Percentiles rank a stretch among this genome's conserved stretches.
These are phyloP conservation scores for Scheffersomyces ergatensis DNA, from an alignment of 805 yeast genomes.

Conservation along the genomic window DNA sequence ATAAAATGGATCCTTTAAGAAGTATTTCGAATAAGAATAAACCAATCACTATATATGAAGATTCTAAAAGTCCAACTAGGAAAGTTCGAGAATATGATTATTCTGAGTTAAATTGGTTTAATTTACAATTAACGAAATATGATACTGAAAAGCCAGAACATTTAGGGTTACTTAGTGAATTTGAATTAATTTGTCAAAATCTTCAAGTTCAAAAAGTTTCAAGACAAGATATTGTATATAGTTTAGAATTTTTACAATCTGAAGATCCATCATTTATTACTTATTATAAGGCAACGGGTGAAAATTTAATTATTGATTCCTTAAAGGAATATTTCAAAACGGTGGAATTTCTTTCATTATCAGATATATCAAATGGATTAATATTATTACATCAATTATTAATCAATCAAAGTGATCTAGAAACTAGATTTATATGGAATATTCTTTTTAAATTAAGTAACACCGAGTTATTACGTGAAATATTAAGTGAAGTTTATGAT, in stretches of 20 bases:
- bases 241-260: conserved; percentile 14
- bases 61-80: conserved; percentile 38
- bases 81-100: conserved; percentile 29
- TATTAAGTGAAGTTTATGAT: conserved; percentile 24
- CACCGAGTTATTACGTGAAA: conserved; percentile 5
- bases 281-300: conserved; percentile 15
- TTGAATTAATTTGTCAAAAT: background rate
- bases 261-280: conserved; percentile 13
- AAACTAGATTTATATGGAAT: conserved; percentile 20
- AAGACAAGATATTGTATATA: background rate
- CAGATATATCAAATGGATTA: conserved; percentile 26
- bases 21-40: conserved; percentile 30
- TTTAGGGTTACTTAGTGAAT: background rate
- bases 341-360: conserved; percentile 2
- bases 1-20: conserved; percentile 41
- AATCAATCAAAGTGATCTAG: conserved; percentile 20
- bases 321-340: conserved; percentile 10
- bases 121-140: conserved; percentile 29
- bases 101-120: conserved; percentile 37
- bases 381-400: conserved; percentile 35
- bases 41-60: conserved; percentile 41
- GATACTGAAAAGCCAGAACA: background rate
- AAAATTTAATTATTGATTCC: conserved; percentile 10
- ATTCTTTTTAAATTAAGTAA: conserved; percentile 18
- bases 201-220: background rate